Evolutionary conservation across 768 basidiomycete species (phyloP).

Genomic region (Rhizopogon vinicolor): DNA sequence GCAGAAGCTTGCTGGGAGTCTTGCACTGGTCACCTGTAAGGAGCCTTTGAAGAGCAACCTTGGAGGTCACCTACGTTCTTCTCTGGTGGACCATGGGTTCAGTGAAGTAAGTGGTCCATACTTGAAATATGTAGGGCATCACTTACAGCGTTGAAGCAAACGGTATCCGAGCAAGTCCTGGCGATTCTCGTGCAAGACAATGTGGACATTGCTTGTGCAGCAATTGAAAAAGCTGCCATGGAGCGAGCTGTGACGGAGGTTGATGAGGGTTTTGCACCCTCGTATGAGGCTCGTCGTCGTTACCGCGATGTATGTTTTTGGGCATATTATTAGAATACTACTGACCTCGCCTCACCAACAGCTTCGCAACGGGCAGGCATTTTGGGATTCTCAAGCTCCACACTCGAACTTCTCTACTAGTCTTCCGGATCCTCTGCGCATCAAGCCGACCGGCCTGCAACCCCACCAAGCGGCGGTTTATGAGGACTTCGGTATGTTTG

Average conservation of each 20-base stretch:
- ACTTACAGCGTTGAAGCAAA: constrained; percentile 37
- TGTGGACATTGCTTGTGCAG: constrained; percentile 86
- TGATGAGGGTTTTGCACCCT: constrained; percentile 79
- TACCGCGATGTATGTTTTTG: constrained; percentile 69
- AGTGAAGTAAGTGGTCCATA: constrained; percentile 53
- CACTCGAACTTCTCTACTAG: constrained; percentile 62
- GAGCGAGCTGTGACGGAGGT: constrained; percentile 91
- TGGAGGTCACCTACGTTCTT: constrained; percentile 79
- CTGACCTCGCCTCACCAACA: constrained; percentile 22
- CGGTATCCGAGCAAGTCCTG: constrained; percentile 78
- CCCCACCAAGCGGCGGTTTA: constrained; percentile 84
- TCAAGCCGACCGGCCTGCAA: constrained; percentile 80
- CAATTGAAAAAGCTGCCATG: constrained; percentile 97
- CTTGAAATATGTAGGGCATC: constrained; percentile 2
- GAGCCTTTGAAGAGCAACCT: constrained; percentile 94
- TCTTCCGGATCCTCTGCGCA: constrained; percentile 85
- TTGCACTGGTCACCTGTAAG: constrained; percentile 97
- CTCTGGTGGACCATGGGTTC: constrained; percentile 84
- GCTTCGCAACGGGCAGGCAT: constrained; percentile 67
- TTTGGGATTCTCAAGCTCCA: constrained; percentile 84
- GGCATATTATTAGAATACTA: not conserved
- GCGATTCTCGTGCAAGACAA: constrained; percentile 85
- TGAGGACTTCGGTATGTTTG: constrained; percentile 80
- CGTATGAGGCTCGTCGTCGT: constrained; percentile 79
- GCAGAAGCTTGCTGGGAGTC: constrained; percentile 91